Evolutionary conservation across 768 basidiomycete species (phyloP).

Genomic region (Ramaria sp.): DNA sequence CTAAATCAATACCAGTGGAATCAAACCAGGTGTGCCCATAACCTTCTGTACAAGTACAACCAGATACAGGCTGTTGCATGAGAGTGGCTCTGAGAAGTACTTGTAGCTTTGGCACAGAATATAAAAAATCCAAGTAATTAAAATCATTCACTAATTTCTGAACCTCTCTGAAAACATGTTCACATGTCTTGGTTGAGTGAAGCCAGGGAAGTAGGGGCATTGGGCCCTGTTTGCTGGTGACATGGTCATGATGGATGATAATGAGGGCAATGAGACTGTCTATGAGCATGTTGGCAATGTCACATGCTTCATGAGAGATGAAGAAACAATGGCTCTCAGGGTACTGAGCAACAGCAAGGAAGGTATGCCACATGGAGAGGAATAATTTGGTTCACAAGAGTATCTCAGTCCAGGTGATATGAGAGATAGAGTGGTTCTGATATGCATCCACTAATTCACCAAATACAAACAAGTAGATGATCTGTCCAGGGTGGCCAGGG

Average conservation of each 20-base stretch:
- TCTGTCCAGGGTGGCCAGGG: slow-evolving; percentile 18
- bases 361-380: slow-evolving; percentile 20
- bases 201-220: slow-evolving; percentile 23
- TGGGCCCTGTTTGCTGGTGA: background rate
- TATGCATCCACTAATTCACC: slow-evolving; percentile 30
- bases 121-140: slow-evolving; percentile 14
- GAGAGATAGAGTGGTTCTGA: slow-evolving; percentile 22
- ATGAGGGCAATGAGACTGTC: slow-evolving; percentile 24
- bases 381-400: slow-evolving; percentile 24
- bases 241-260: slow-evolving; percentile 25
- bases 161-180: slow-evolving; percentile 22
- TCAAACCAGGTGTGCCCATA: slow-evolving; percentile 22
- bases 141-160: slow-evolving; percentile 17
- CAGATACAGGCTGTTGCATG: slow-evolving; percentile 3
- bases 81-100: slow-evolving; percentile 13
- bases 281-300: slow-evolving; percentile 23
- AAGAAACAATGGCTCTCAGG: slow-evolving; percentile 16
- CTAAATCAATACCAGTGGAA: slow-evolving; percentile 13
- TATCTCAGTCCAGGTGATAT: slow-evolving; percentile 19
- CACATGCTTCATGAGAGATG: slow-evolving; percentile 23
- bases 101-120: slow-evolving; percentile 15
- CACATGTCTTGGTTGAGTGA: slow-evolving; percentile 20
- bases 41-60: slow-evolving; percentile 13
- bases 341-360: slow-evolving; percentile 14
- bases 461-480: slow-evolving; percentile 29